These are phyloP conservation scores for Kingdonia uniflora DNA, from an alignment of 164 flowering plant species.

Conservation along the genomic window DNA sequence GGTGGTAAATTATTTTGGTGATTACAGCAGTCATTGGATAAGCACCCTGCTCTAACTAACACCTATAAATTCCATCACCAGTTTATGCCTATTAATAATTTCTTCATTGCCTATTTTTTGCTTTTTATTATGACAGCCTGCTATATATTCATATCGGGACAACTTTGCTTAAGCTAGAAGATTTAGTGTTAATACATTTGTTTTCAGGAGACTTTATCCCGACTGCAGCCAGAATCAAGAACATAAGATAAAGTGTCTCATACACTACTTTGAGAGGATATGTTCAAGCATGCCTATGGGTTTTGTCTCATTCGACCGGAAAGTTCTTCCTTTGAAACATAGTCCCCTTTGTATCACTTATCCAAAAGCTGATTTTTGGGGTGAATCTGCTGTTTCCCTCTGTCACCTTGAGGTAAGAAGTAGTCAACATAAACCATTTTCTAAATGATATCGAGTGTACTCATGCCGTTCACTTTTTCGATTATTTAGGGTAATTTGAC, in stretches of 20 bases:
- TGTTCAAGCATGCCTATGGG: conserved; percentile 46
- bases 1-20: no score
- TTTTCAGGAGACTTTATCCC: conserved; percentile 53
- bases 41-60: no score
- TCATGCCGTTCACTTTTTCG: no score
- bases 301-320: conserved; percentile 75
- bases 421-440: not conserved
- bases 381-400: conserved; percentile 44
- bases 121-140: no score
- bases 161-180: no score
- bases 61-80: no score
- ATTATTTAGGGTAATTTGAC: no score
- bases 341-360: conserved; percentile 22
- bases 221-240: conserved; percentile 39
- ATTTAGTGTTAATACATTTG: not conserved
- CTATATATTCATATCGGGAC: no score
- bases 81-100: no score
- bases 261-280: conserved; percentile 83
- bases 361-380: conserved; percentile 60
- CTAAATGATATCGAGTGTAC: not conserved
- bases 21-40: no score
- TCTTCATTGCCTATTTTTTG: no score
- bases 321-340: conserved; percentile 52
- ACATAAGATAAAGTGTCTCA: conserved; percentile 65
- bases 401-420: conserved; percentile 61